Evolutionary conservation across 257 asterid genomes (phyloP).

Genomic region (Cordia subcordata): DNA sequence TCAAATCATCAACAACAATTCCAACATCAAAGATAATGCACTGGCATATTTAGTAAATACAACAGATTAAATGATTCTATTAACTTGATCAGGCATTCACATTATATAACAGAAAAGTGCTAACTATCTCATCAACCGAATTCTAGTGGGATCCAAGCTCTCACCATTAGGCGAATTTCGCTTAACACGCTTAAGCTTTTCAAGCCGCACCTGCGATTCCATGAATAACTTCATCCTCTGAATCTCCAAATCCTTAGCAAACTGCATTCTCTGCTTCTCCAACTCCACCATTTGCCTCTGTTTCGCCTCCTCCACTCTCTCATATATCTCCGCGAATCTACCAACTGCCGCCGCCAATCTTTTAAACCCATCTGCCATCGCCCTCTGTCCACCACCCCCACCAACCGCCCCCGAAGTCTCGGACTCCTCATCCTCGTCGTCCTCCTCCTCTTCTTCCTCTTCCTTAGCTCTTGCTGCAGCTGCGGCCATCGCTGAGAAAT

Average conservation of each 20-base stretch:
- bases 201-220: conserved; percentile 72
- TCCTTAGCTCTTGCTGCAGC: conserved; percentile 46
- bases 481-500: conserved; percentile 71
- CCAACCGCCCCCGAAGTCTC: conserved; percentile 22
- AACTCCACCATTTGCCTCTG: conserved; percentile 84
- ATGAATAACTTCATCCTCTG: conserved; percentile 73
- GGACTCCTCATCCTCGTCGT: conserved; percentile 34
- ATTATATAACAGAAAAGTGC: neutral
- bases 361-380: conserved; percentile 40
- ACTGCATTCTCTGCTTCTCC: conserved; percentile 90
- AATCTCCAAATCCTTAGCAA: conserved; percentile 80
- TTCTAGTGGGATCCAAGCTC: conserved; percentile 2
- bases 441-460: conserved; percentile 26
- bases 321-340: conserved; percentile 55
- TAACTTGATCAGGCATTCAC: neutral
- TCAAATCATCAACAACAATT: no score
- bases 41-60: no score
- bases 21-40: no score
- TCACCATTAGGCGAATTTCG: conserved; percentile 44
- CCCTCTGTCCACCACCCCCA: conserved; percentile 19
- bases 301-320: conserved; percentile 77
- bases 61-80: no score
- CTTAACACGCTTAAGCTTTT: conserved; percentile 54
- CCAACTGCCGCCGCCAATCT: conserved; percentile 66
- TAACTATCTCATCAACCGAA: neutral